A percentile compares a stretch with the other conserved stretches of the same genome.
Evolutionary conservation across 768 basidiomycete species (phyloP).

Genomic region (Suillus occidentalis): DNA sequence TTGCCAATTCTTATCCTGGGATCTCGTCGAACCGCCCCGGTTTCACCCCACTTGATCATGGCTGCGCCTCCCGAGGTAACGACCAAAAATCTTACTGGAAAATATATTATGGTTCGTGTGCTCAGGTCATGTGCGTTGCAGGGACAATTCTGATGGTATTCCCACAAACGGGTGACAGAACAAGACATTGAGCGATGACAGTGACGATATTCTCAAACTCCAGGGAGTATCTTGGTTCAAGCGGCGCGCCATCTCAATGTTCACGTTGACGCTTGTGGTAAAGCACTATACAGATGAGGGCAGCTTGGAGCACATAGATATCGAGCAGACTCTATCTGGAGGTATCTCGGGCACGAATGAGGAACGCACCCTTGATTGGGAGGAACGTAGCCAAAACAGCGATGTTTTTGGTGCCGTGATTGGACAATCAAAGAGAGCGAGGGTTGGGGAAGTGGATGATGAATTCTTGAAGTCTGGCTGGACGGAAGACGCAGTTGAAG

Average conservation of each 20-base stretch:
- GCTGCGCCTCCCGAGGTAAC: constrained; percentile 62
- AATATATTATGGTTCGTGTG: constrained; percentile 58
- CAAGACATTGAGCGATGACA: constrained; percentile 60
- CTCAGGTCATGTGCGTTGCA: neutral
- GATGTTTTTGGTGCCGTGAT: constrained; percentile 60
- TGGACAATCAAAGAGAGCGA: constrained; percentile 52
- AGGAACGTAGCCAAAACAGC: constrained; percentile 52
- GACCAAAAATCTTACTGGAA: constrained; percentile 61
- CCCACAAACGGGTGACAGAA: constrained; percentile 43
- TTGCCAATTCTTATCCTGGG: neutral
- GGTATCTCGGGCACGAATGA: constrained; percentile 61
- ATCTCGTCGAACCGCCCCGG: neutral
- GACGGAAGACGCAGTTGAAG: constrained; percentile 39
- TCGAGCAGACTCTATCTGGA: constrained; percentile 64
- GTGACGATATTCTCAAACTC: constrained; percentile 62
- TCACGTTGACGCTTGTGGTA: constrained; percentile 57
- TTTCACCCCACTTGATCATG: constrained; percentile 41
- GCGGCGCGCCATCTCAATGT: constrained; percentile 58
- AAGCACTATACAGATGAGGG: constrained; percentile 65
- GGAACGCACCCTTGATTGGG: constrained; percentile 57
- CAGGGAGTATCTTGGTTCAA: constrained; percentile 77
- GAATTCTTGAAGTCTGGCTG: constrained; percentile 43
- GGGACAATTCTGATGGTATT: constrained; percentile 5
- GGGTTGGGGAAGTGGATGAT: constrained; percentile 46
- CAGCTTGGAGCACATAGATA: constrained; percentile 63